Percentiles rank a stretch among this genome's conserved stretches.
phyloP scores from a whole-genome alignment of 2,329 filamentous ascomycete species.

The Helotiales sp. region DNA sequence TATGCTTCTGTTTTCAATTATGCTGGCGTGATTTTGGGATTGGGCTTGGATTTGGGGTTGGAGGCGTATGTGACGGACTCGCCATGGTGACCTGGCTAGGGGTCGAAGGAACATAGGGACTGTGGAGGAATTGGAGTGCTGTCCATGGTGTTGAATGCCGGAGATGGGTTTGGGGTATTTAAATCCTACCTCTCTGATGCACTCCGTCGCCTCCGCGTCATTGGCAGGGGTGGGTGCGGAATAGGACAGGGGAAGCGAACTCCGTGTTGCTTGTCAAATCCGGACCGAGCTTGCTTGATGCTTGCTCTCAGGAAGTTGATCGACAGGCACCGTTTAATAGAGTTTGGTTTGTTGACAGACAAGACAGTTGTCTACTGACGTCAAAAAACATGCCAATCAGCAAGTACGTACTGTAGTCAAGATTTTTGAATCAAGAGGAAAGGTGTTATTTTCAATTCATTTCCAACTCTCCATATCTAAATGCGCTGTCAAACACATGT shows the following conservation, averaged over 20 bases:
- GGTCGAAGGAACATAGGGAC: conserved; percentile 34
- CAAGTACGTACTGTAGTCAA: too few relatives aligned
- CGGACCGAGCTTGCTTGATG: not conserved
- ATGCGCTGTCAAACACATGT: not conserved
- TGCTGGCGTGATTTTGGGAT: not conserved
- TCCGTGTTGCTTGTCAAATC: conserved; percentile 1
- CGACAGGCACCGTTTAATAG: not conserved
- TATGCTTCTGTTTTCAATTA: not conserved
- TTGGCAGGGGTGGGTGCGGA: not conserved
- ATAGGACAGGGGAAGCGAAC: conserved; percentile 1
- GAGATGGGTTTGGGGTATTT: not conserved
- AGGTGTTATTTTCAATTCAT: not conserved
- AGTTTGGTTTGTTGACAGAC: not conserved
- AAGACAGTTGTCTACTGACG: not conserved
- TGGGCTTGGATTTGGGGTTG: not conserved
- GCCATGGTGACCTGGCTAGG: conserved; percentile 29
- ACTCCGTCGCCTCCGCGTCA: not conserved
- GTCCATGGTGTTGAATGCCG: not conserved
- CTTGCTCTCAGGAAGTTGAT: not conserved
- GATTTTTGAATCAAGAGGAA: too few relatives aligned
- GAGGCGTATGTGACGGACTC: not conserved
- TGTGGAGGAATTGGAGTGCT: not conserved
- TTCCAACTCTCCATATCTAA: not conserved
- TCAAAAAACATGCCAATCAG: too few relatives aligned
- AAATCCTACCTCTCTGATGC: not conserved